Percentiles rank a stretch among this genome's conserved stretches.
Evolutionary conservation across 192 early-diverging fungal species (phyloP).

Genomic region (Mortierella claussenii): DNA sequence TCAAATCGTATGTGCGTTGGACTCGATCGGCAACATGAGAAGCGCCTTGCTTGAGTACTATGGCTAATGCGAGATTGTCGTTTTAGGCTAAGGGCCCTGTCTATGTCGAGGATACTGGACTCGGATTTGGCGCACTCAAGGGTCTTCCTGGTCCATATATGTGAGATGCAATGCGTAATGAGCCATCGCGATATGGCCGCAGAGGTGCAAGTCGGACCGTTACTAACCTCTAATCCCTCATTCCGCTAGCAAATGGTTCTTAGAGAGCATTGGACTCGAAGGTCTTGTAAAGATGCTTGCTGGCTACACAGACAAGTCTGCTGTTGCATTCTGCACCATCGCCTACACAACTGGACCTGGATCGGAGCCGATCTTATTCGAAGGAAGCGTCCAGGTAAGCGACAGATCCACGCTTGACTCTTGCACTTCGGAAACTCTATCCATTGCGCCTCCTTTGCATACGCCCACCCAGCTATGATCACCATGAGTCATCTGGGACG

Average conservation of each 20-base stretch:
- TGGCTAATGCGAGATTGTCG: no score
- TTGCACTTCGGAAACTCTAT: neutral
- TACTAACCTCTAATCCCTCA: no score
- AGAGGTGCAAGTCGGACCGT: no score
- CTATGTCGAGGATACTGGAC: constrained; percentile 93
- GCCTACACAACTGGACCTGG: constrained; percentile 87
- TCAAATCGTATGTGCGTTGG: constrained; percentile 51
- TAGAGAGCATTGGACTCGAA: constrained; percentile 80
- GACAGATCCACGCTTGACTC: neutral
- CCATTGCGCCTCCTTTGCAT: neutral
- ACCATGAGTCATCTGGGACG: constrained; percentile 2
- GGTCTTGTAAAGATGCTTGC: constrained; percentile 85
- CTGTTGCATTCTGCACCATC: constrained; percentile 92
- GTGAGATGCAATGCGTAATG: no score
- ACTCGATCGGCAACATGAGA: neutral
- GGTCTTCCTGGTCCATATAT: constrained; percentile 94
- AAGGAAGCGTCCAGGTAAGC: constrained; percentile 75
- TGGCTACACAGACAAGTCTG: constrained; percentile 91
- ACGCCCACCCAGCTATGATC: neutral
- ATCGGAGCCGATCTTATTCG: constrained; percentile 86
- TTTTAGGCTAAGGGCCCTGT: constrained; percentile 78
- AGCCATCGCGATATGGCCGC: no score
- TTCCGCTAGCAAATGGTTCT: constrained; percentile 99
- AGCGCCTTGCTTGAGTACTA: no score
- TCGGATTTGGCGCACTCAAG: constrained; percentile 95